Evolutionary conservation across 108 stramenopile genomes (phyloP).

Genomic region (Nannochloropsis oceanica): DNA sequence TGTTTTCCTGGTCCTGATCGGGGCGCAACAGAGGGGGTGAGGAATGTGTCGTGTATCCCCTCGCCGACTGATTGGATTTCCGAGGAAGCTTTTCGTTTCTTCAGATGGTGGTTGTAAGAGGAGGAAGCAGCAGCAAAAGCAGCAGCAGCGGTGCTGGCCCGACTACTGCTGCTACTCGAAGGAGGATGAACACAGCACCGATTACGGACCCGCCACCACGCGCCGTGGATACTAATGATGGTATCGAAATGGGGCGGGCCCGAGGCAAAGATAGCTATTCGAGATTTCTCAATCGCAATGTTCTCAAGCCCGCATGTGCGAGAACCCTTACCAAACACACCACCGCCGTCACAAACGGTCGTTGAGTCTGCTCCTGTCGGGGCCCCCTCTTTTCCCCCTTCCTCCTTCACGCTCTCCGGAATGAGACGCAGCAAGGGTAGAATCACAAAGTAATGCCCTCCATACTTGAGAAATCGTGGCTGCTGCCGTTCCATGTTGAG

Average conservation of each 20-base stretch:
- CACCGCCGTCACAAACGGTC: too few species aligned
- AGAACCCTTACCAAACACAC: too few species aligned
- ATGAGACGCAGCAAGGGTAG: not conserved
- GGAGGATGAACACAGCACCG: not conserved
- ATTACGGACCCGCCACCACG: not conserved
- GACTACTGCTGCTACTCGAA: not conserved
- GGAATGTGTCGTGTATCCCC: not conserved
- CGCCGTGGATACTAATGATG: not conserved
- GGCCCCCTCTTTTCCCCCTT: not conserved
- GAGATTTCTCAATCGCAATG: not conserved
- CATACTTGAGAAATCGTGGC: not conserved
- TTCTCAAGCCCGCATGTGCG: not conserved
- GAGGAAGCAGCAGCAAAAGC: not conserved
- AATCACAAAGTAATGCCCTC: not conserved
- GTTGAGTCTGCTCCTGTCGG: too few species aligned
- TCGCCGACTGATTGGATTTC: not conserved
- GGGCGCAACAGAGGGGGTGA: not conserved
- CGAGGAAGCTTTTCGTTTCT: not conserved
- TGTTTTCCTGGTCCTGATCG: not conserved
- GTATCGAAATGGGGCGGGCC: not conserved
- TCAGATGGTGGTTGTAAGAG: too few species aligned
- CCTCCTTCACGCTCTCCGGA: not conserved
- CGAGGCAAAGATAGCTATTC: not conserved
- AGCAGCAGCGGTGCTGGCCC: not conserved
- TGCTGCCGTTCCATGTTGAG: not conserved